Percentiles rank a stretch among this genome's conserved stretches.
These are phyloP conservation scores for Colletotrichum sp. DNA, from an alignment of 2,329 filamentous ascomycete genomes.

Conservation along the genomic window DNA sequence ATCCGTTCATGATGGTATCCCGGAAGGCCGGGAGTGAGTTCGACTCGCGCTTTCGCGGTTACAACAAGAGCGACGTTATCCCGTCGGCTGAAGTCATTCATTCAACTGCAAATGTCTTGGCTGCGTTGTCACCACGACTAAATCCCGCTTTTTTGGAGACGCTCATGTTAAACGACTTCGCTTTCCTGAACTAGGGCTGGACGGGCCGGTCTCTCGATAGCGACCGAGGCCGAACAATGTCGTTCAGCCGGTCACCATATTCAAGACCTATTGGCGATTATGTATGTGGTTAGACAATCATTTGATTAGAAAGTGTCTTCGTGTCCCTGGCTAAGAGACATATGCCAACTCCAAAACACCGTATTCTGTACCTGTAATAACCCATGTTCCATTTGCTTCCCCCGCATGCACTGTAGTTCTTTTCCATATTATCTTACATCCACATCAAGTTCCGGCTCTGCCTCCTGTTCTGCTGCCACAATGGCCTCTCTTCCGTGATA, in stretches of 20 bases:
- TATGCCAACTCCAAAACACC: background rate
- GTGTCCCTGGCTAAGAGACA: background rate
- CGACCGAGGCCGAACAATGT: background rate
- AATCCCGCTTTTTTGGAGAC: background rate
- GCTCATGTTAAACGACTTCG: background rate
- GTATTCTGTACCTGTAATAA: background rate
- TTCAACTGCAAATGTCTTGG: background rate
- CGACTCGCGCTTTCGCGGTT: background rate
- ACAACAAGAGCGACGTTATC: background rate
- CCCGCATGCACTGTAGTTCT: background rate
- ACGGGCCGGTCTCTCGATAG: background rate
- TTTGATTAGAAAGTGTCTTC: background rate
- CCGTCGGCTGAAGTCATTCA: background rate
- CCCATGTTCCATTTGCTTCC: background rate
- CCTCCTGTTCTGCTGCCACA: conserved; percentile 61
- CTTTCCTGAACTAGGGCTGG: background rate
- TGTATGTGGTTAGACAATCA: background rate
- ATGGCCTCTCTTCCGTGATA: conserved; percentile 38
- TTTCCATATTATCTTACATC: conserved; percentile 36
- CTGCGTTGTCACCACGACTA: background rate
- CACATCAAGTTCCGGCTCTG: conserved; percentile 53
- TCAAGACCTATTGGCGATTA: background rate
- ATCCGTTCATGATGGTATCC: no score
- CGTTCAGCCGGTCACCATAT: accelerated
- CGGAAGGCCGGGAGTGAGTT: background rate